phyloP scores from a whole-genome alignment of 2,329 filamentous ascomycete species.

The Trichoderma semiorbis region DNA sequence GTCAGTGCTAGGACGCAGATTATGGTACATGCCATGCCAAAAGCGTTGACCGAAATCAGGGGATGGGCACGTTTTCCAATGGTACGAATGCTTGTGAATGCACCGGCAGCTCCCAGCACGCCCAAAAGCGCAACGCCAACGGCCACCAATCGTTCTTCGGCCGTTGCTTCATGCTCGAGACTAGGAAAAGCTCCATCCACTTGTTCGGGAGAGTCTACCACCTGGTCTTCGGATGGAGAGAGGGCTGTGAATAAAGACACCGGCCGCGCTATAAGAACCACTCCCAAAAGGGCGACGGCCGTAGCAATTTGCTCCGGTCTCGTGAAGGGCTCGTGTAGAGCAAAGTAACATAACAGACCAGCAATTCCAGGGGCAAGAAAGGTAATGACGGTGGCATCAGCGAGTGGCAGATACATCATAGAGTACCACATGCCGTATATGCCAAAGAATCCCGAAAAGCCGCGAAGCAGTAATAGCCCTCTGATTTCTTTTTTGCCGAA shows the following conservation, averaged over 20 bases:
- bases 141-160: conserved; percentile 64
- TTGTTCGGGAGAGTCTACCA: conserved; percentile 19
- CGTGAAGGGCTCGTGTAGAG: conserved; percentile 74
- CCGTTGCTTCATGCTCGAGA: conserved; percentile 43
- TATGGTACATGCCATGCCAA: conserved; percentile 66
- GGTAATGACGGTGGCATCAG: conserved; percentile 85
- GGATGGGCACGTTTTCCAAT: conserved; percentile 79
- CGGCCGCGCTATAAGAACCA: conserved; percentile 79
- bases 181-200: conserved; percentile 26
- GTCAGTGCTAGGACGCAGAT: conserved; percentile 62
- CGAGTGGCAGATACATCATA: conserved; percentile 73
- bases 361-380: conserved; percentile 78
- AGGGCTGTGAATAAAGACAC: conserved; percentile 47
- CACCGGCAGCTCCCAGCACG: conserved; percentile 70
- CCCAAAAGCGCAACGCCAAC: conserved; percentile 71
- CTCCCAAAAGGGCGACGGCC: conserved; percentile 70
- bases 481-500: conserved; percentile 66
- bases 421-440: conserved; percentile 71
- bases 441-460: conserved; percentile 69
- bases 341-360: conserved; percentile 74
- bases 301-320: conserved; percentile 72
- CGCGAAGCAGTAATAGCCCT: conserved; percentile 63
- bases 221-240: conserved; percentile 19
- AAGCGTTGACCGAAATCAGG: conserved; percentile 83
- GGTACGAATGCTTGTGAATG: conserved; percentile 71